A percentile compares a stretch with the other conserved stretches of the same genome.
Evolutionary conservation across 768 basidiomycete genomes (phyloP).

Genomic region (Lactarius deliciosus): DNA sequence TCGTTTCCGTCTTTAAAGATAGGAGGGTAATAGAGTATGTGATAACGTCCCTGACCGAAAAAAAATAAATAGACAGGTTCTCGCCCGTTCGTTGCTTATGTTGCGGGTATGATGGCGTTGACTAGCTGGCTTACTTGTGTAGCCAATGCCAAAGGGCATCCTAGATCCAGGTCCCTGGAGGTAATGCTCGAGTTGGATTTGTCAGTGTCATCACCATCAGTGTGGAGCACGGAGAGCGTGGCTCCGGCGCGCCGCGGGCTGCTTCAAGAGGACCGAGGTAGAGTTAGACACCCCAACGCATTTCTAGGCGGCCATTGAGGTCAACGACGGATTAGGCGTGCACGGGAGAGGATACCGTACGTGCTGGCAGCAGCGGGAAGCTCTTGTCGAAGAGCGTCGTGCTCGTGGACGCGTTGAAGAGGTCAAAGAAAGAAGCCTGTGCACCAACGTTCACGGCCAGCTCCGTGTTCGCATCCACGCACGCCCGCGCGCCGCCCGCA

Average conservation of each 20-base stretch:
- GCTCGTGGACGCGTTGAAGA: constrained; percentile 2
- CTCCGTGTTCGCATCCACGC: constrained; percentile 15
- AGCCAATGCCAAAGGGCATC: not conserved
- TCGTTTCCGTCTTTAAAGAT: not conserved
- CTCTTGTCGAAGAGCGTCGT: not conserved
- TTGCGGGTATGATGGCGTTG: not conserved
- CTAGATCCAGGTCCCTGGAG: not conserved
- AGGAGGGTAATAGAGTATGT: no score
- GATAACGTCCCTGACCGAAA: not conserved
- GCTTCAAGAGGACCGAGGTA: not conserved
- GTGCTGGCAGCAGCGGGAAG: constrained; percentile 12
- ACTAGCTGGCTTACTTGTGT: not conserved
- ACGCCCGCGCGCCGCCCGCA: constrained; percentile 3
- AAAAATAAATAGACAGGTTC: not conserved
- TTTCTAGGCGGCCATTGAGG: not conserved
- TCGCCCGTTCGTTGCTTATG: not conserved
- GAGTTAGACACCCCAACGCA: not conserved
- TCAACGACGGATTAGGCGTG: not conserved
- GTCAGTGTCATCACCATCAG: not conserved
- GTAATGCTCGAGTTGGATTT: not conserved
- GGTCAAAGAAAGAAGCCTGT: not conserved
- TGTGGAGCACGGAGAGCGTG: not conserved
- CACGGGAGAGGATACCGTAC: not conserved
- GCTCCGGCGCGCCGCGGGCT: not conserved
- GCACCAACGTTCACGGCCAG: constrained; percentile 11